Evolutionary conservation across 2,329 filamentous ascomycete species (phyloP), one percentile per base, ranked within the genome.

Genomic region (Phaeophleospora eucalypticola): DNA sequence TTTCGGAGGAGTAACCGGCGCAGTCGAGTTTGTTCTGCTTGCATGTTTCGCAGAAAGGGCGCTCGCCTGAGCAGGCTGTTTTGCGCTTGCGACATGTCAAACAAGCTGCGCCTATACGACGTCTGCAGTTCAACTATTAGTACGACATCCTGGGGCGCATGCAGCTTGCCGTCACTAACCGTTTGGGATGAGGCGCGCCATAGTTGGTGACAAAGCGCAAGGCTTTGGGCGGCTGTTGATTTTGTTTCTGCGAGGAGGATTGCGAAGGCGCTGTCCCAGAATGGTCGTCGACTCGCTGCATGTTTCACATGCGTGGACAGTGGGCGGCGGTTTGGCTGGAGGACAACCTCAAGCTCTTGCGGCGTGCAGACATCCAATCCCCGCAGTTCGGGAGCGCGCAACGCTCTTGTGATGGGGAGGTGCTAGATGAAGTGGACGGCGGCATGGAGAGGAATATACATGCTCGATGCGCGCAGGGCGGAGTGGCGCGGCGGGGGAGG

Each of bases 181-280:
- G 77, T 69, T 90, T 91, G 19, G 84, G 84, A 52, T 87, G 86
- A 40, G 87, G 87, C 56, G 87, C 84, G 52, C 87, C 86, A 69
- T 89, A 85, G 61, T 84, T 89, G 55, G 88, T 86, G 58, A 91
- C 86, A 66, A 90, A 91, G 58, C 86, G 84, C 36, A 68, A 43
- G 9, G 55, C 52, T 50, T 61, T 62, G 16, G 36, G 48, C 34
- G 20, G 46, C 27, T 47, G 52, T 12, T 29, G 24, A 6, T 29
- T 12, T 24, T 39, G 43, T 34, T 18, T 32, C 21, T 33, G 33
- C 38, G 17, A 32, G 24, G 35, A 21, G 10, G 38, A 14, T 2
- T 36, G 50, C n/a, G 46, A 34, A n/a, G 48, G 41, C 17, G 40
- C 29, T 24, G 43, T 37, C 12, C 36, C 16, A 20, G 39, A 43